Conservation (phyloP, 2,329 filamentous ascomycete genomes). For the Mycosphaerella sp. region DNA sequence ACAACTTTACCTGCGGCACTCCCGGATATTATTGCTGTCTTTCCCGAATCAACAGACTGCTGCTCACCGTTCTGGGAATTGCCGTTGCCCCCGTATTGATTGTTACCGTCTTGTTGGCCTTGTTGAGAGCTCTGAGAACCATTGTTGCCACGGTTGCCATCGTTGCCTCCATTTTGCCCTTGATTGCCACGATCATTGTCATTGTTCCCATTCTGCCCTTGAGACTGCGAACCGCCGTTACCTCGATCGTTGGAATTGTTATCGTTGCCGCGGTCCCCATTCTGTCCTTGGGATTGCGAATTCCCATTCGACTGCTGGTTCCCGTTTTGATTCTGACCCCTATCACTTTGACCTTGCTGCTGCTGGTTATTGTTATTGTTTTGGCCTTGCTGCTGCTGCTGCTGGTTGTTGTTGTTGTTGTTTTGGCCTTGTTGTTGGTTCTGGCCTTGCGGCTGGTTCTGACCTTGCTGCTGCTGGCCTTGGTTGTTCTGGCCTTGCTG, state of each 20-base stretch:
- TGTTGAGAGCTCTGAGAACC: background rate
- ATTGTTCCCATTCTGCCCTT: background rate
- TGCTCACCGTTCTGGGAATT: too few relatives aligned
- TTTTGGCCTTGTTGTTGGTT: background rate
- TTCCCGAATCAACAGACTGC: background rate
- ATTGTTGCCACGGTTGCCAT: background rate
- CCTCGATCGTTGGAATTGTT: constrained; percentile 1
- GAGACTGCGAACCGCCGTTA: background rate
- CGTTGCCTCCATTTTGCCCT: background rate
- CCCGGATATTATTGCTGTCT: constrained; percentile 22
- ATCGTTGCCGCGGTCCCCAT: background rate
- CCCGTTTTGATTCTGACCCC: background rate
- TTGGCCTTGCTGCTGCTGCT: background rate
- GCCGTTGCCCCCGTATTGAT: constrained; percentile 8
- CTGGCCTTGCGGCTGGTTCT: background rate
- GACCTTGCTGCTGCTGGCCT: background rate
- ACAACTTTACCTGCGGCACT: background rate
- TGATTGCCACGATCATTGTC: background rate
- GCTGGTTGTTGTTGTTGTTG: background rate
- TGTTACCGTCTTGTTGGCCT: background rate
- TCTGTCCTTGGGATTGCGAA: too few relatives aligned
- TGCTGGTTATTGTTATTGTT: background rate
- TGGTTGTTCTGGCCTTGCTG: background rate
- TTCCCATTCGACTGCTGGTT: background rate
- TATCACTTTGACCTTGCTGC: background rate